Conservation (phyloP, 2,329 filamentous ascomycete genomes). For the Blastomyces percursus region DNA sequence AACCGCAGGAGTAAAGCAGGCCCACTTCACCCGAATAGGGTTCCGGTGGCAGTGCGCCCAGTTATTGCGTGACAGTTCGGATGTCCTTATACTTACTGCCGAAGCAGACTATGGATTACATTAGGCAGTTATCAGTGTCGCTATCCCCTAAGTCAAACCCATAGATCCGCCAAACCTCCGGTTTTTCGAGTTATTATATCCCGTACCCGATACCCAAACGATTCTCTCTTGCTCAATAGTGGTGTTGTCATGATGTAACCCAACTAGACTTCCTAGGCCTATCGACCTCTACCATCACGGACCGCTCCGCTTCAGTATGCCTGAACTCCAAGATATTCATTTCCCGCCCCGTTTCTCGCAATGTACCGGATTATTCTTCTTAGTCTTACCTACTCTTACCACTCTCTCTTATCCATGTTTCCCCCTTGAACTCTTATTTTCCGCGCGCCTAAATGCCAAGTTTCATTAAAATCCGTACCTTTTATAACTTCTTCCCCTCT, state of each 20-base stretch:
- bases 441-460: conserved; percentile 1
- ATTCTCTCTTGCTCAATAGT: background rate
- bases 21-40: background rate
- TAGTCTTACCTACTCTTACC: conserved; percentile 15
- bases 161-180: background rate
- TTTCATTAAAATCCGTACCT: conserved; percentile 12
- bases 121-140: background rate
- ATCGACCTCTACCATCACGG: background rate
- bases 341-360: conserved; percentile 10
- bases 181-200: background rate
- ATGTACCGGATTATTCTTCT: conserved; percentile 7
- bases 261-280: background rate
- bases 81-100: background rate
- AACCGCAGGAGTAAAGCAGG: conserved; percentile 44
- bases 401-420: conserved; percentile 14
- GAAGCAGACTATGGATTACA: background rate
- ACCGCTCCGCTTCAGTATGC: conserved; percentile 12
- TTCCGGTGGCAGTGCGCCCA: background rate
- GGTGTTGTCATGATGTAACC: background rate
- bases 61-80: background rate
- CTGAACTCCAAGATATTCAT: conserved; percentile 1
- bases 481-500: background rate
- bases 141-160: background rate
- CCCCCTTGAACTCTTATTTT: conserved; percentile 12
- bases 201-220: background rate